These are phyloP conservation scores for Mycena galericulata DNA, from an alignment of 768 basidiomycete genomes.

Conservation along the genomic window DNA sequence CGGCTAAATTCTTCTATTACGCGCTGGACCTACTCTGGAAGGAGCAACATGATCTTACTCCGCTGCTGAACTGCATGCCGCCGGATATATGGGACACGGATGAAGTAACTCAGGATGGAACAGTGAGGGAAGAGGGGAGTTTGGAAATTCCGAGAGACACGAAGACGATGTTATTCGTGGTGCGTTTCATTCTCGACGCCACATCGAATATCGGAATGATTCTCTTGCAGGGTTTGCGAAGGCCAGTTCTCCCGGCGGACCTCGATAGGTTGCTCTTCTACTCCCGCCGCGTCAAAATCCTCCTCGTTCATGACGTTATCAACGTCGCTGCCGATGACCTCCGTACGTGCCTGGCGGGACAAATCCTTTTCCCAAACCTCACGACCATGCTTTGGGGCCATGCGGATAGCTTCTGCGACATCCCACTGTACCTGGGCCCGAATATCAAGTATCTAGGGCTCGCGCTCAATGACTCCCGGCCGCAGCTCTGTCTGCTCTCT, in stretches of 20 bases:
- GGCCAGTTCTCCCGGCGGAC: neutral
- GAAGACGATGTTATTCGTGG: neutral
- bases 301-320: neutral
- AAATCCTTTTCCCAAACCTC: neutral
- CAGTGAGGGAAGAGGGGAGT: too few relatives aligned
- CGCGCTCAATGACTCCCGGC: neutral
- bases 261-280: slow-evolving; percentile 6
- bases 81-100: slow-evolving; percentile 3
- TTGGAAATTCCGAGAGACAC: too few relatives aligned
- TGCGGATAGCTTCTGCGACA: neutral
- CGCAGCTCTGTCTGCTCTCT: neutral
- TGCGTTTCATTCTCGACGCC: neutral
- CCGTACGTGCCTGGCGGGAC: neutral
- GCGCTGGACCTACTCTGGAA: slow-evolving; percentile 11
- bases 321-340: neutral
- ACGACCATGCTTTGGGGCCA: neutral
- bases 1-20: neutral
- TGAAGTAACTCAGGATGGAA: neutral
- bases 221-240: neutral
- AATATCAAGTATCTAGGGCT: neutral
- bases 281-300: neutral
- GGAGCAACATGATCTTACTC: neutral
- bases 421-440: neutral
- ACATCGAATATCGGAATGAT: neutral
- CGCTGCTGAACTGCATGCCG: slow-evolving; percentile 2